Percentiles rank a stretch among this genome's conserved stretches.
These are phyloP conservation scores for Kitagawia praeruptora DNA, from an alignment of 129 eudicot genomes.

Conservation along the genomic window DNA sequence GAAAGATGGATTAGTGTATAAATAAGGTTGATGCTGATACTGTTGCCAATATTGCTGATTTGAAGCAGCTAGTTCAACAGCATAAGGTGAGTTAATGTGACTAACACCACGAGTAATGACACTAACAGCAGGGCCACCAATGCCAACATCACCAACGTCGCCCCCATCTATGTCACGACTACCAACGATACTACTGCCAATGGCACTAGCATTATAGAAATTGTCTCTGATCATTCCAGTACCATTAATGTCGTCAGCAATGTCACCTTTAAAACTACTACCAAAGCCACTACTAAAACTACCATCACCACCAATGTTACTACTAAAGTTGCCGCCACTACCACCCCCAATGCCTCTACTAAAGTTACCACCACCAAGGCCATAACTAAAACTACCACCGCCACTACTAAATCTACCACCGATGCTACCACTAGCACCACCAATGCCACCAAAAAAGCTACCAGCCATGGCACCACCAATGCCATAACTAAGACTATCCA, in stretches of 20 bases:
- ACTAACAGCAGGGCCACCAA: not conserved
- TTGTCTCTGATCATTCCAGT: not conserved
- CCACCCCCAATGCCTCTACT: not conserved
- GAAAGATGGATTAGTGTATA: constrained; percentile 26
- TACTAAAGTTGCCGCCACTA: not conserved
- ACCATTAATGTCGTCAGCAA: not conserved
- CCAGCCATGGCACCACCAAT: not conserved
- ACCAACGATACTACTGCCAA: not conserved
- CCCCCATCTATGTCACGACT: constrained; percentile 8
- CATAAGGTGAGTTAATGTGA: constrained; percentile 23
- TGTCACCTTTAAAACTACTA: not conserved
- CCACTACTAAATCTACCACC: not conserved
- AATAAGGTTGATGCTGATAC: constrained; percentile 34
- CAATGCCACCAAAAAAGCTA: not conserved
- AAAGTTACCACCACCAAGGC: not conserved
- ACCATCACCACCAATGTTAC: not conserved
- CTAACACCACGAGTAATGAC: too few relatives aligned
- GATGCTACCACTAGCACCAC: constrained; percentile 12
- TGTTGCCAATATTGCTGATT: constrained; percentile 16
- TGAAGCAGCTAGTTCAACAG: constrained; percentile 20
- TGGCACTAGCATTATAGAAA: not conserved
- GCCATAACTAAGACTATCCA: not conserved
- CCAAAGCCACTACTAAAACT: not conserved
- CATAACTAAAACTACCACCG: not conserved
- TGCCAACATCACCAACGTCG: too few relatives aligned